Base-by-base conservation (phyloP, 352 stramenopile genomes). In the Elongisporangium undulatum region DNA sequence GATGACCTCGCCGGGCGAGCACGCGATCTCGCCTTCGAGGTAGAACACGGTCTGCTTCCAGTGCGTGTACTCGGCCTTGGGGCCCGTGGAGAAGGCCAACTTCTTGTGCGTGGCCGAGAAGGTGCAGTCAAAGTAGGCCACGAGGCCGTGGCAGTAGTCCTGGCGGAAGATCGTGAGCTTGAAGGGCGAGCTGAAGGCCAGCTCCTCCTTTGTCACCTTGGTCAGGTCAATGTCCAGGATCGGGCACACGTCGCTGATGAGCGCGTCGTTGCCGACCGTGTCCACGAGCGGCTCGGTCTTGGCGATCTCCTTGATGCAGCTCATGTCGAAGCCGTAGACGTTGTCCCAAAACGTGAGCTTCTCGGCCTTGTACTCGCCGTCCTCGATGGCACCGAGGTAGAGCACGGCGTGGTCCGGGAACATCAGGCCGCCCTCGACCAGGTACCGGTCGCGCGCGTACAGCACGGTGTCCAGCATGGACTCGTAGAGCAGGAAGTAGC, bases 31-130 rank as follows among this genome's bases (percentile, higher is more conserved):
- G 24, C 89, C 79, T 24, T 92, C 77, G 7, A 98, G 72, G 71
- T 98, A 99, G 64, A 99, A 98, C 17, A 99, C 90, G 15, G 95
- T 98, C 74, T 99, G 97, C 74, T 99, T 99, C 97, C 97, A 99
- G 81, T 99, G 97, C 50, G 97, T 99, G 75, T 99, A 98, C 61
- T 96, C 85, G 48, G 84, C 87, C 58, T 90, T 85, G 3, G 89
- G 84, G n/a, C 85, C 90, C 5, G 97, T 99, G 4, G 91, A 98
- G 75, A 99, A 99, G 34, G 76, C 83, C 34, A 99, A 84, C 49
- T 97, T 95, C 74, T 97, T 98, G 72, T 99, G 94, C 45, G 96
- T 90, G 38, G 73, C 75, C 26, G 91, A 97, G 79, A 99, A 99
- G 19, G 87, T 95, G 74, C 97, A 99, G 79, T 99, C 97, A 74